Percentiles rank a stretch among this genome's conserved stretches.
Evolutionary conservation across 371 early-diverging fungal genomes (phyloP).

Genomic region (Massospora cicadina): DNA sequence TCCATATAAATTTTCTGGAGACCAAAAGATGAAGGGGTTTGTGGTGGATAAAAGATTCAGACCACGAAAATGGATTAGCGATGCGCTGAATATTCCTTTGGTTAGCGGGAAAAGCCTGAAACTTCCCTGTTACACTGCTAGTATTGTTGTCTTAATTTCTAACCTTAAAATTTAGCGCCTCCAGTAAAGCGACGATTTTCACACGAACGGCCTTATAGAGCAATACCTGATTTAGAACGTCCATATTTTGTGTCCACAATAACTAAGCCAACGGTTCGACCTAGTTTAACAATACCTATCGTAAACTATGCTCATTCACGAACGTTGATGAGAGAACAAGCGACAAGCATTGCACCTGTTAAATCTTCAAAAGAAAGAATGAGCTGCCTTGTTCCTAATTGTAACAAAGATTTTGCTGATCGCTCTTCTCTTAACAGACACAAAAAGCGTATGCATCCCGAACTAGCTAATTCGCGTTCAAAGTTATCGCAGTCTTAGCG

Average conservation of each 20-base stretch:
- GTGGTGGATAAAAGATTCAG: not conserved
- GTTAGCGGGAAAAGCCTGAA: not conserved
- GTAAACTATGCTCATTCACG: no score
- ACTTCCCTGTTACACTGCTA: not conserved
- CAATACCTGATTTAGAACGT: not conserved
- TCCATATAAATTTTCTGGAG: not conserved
- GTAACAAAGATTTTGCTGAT: slow-evolving; percentile 7
- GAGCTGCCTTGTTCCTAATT: not conserved
- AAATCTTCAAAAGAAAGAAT: not conserved
- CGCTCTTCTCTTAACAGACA: slow-evolving; percentile 7
- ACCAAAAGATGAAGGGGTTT: not conserved
- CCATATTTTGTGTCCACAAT: not conserved
- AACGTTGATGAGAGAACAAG: no score
- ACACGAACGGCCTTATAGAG: not conserved
- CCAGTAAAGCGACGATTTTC: not conserved
- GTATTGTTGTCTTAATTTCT: no score
- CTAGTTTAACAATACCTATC: not conserved
- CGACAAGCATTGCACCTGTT: no score
- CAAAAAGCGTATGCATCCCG: slow-evolving; percentile 9
- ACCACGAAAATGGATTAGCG: not conserved
- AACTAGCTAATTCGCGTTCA: not conserved
- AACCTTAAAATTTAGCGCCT: no score
- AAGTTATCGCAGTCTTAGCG: not conserved
- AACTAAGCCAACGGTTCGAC: not conserved
- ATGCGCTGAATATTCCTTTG: not conserved